These are phyloP conservation scores for Scutellospora calospora DNA, from an alignment of 371 early-diverging fungal species.

Conservation along the genomic window DNA sequence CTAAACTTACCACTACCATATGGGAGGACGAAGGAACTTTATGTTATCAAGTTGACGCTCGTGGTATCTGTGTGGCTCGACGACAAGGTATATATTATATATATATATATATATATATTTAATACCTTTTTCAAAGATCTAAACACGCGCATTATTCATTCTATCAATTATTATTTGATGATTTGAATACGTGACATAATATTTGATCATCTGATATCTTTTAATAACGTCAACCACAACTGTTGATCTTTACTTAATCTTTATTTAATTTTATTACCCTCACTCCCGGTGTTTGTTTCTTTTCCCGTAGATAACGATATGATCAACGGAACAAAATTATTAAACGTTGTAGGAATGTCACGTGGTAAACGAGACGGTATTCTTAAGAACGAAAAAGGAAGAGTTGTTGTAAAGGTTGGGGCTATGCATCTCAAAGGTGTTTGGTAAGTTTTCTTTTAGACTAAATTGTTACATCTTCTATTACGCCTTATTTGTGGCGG, in stretches of 20 bases:
- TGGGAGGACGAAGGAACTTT: slow-evolving; percentile 87
- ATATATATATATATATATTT: too few species aligned
- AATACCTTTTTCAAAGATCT: background rate
- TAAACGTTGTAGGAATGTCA: slow-evolving; percentile 89
- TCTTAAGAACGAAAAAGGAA: slow-evolving; percentile 85
- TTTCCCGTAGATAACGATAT: slow-evolving; percentile 70
- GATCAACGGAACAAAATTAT: slow-evolving; percentile 87
- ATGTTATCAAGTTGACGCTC: slow-evolving; percentile 83
- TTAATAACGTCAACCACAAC: too few species aligned
- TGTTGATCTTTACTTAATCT: too few species aligned
- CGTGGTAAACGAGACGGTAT: slow-evolving; percentile 90
- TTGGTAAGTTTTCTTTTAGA: slow-evolving; percentile 62
- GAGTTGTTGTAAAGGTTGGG: slow-evolving; percentile 87
- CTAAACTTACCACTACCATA: slow-evolving; percentile 73
- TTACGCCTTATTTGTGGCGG: background rate
- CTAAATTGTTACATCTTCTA: background rate
- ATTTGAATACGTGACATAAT: too few species aligned
- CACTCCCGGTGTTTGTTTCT: background rate
- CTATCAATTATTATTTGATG: too few species aligned
- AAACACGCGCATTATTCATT: background rate
- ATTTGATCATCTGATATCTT: too few species aligned
- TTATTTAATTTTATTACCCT: background rate
- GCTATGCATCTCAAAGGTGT: slow-evolving; percentile 92
- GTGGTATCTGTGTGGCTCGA: slow-evolving; percentile 81
- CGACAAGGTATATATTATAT: slow-evolving; percentile 49